Percentiles rank a stretch among this genome's conserved stretches.
Conservation (phyloP, 1,284 basidiomycete species). For the Phaffia rhodozyma region DNA sequence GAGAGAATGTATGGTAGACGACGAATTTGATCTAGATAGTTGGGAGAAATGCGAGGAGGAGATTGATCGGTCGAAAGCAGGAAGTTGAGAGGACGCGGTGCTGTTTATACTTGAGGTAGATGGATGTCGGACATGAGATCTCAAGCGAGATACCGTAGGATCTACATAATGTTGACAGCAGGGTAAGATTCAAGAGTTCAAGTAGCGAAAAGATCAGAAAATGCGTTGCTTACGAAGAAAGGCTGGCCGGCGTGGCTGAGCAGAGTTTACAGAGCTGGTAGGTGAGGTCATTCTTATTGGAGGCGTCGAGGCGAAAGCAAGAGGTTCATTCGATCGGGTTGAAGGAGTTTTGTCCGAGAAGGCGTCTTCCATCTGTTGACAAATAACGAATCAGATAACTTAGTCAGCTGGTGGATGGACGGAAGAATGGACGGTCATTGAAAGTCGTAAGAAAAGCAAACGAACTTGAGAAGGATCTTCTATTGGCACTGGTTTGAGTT, state of each 20-base stretch:
- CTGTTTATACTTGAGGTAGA: slow-evolving; percentile 41
- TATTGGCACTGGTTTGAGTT: background rate
- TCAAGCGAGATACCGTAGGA: slow-evolving; percentile 68
- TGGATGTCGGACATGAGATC: slow-evolving; percentile 42
- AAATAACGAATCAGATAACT: slow-evolving; percentile 10
- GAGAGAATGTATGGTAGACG: slow-evolving; percentile 23
- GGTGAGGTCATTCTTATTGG: slow-evolving; percentile 23
- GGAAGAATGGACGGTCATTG: slow-evolving; percentile 12
- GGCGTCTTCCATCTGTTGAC: slow-evolving; percentile 34
- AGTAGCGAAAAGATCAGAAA: background rate
- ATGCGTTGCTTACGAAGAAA: slow-evolving; percentile 19
- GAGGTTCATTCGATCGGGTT: slow-evolving; percentile 31
- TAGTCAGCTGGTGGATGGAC: slow-evolving; percentile 11
- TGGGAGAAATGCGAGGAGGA: slow-evolving; percentile 52
- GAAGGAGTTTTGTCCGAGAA: slow-evolving; percentile 41
- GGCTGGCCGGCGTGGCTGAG: slow-evolving; percentile 14
- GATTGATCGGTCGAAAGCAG: slow-evolving; percentile 35
- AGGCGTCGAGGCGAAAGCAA: slow-evolving; percentile 14
- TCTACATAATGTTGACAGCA: slow-evolving; percentile 46
- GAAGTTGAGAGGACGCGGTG: slow-evolving; percentile 34
- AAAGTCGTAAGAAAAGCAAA: slow-evolving; percentile 15
- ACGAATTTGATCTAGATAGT: slow-evolving; percentile 29
- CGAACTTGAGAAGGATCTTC: background rate
- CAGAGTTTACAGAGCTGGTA: slow-evolving; percentile 14
- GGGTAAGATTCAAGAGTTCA: background rate